phyloP scores from a whole-genome alignment of 352 stramenopile species.

The Globisporangium lucens region DNA sequence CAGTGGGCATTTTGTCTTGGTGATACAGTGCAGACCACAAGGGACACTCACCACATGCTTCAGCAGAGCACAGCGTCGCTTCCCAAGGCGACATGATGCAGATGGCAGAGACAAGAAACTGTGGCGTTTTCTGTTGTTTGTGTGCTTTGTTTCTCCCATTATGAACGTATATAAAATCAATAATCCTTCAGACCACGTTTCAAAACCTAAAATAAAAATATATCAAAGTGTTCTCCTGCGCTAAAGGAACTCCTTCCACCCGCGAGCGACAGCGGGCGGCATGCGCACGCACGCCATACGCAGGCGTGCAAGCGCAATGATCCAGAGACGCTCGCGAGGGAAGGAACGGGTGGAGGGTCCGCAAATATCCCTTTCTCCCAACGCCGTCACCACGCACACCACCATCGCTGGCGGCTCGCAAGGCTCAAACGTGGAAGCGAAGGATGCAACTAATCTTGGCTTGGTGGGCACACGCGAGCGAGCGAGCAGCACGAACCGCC shows the following conservation, averaged over 20 bases:
- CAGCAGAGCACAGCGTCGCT: too few relatives aligned
- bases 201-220: constrained; percentile 28
- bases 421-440: not conserved
- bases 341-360: constrained; percentile 3
- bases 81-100: too few relatives aligned
- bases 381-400: not conserved
- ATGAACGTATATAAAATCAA: constrained; percentile 9
- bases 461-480: not conserved
- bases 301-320: not conserved
- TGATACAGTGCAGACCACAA: too few relatives aligned
- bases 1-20: too few relatives aligned
- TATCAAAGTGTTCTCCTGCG: constrained; percentile 20
- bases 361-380: constrained; percentile 10
- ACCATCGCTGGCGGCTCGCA: not conserved
- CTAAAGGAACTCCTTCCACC: constrained; percentile 7
- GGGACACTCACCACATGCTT: too few relatives aligned
- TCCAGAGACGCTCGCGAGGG: not conserved
- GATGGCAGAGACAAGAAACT: too few relatives aligned
- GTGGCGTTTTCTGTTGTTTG: not conserved
- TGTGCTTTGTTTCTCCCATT: constrained; percentile 8
- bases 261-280: not conserved
- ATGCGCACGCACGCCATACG: not conserved
- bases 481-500: not conserved
- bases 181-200: constrained; percentile 12
- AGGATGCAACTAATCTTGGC: constrained; percentile 19